Evolutionary conservation across 1,284 basidiomycete species (phyloP).

Genomic region (Tilletia setariae): DNA sequence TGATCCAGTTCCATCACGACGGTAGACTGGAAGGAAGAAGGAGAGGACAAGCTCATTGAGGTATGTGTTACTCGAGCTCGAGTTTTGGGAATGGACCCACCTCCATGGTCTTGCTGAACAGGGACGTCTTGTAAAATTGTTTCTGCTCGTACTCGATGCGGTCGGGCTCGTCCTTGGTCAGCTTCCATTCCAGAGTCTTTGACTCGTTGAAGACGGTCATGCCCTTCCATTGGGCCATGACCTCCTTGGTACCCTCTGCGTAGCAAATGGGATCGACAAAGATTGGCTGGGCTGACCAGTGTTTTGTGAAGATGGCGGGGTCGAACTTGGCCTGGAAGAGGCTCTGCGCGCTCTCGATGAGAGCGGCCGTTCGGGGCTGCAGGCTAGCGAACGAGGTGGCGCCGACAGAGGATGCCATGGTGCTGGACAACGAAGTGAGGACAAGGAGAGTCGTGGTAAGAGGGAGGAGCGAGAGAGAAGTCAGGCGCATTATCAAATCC

Average conservation of each 20-base stretch:
- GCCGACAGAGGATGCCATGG: conserved; percentile 1
- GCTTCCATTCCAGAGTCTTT: conserved; percentile 60
- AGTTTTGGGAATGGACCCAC: background rate
- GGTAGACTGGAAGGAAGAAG: conserved; percentile 57
- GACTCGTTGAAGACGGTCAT: conserved; percentile 64
- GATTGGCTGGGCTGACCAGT: conserved; percentile 64
- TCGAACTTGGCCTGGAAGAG: conserved; percentile 64
- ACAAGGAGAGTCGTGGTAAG: background rate
- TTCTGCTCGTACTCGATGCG: conserved; percentile 64
- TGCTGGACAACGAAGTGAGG: background rate
- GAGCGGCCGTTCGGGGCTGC: background rate
- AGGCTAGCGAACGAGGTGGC: background rate
- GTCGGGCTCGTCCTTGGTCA: conserved; percentile 61
- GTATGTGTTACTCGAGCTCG: too few relatives aligned
- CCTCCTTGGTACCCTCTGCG: conserved; percentile 21
- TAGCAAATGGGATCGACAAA: conserved; percentile 60
- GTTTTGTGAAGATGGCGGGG: conserved; percentile 62
- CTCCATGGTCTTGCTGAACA: conserved; percentile 61
- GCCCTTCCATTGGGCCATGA: conserved; percentile 62
- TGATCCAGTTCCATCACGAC: conserved; percentile 67
- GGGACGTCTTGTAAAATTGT: conserved; percentile 61
- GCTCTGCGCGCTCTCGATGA: conserved; percentile 32
- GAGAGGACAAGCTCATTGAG: too few relatives aligned
- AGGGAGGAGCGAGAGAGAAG: background rate
- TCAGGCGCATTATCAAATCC: too few relatives aligned